Base-by-base conservation (phyloP, 352 stramenopile genomes). In the Elongisporangium anandrum region DNA sequence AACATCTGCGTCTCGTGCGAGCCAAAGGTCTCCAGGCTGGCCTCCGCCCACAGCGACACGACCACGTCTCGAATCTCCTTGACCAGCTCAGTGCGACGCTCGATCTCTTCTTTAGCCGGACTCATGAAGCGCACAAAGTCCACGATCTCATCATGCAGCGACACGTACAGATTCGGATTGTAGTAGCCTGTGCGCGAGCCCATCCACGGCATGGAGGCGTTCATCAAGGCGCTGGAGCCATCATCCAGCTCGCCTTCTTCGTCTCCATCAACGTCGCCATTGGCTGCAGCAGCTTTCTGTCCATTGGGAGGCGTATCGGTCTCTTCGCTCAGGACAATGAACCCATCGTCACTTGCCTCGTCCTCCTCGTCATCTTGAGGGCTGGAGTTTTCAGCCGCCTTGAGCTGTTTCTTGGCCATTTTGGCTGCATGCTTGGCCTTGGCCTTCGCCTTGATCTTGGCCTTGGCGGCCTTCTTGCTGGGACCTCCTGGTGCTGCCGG, bases 131-230 rank as follows among this genome's bases (percentile, higher is more conserved):
- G 74, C 38, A 90, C 81, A 87, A 99, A 99, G 55, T 96, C 84
- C 56, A 98, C 87, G 65, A 99, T 97, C 81, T 99, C 96, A 59
- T 99, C 94, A 70, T 99, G 96, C 9, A 99, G 73, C 60, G 77
- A 81, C 41, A 96, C 69, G 52, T 98, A 94, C 26, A 93, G 65
- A 50, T 94, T 94, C 34, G 57, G 62, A 57, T 80, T 59, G 47
- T 65, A 73, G 58, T 91, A 94, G 5, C 80, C 73, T 47, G 64
- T 71, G 60, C 77, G 71, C 15, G 83, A 60, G 4, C 67, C 60
- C 81, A 92, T 94, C 85, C 85, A 94, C 7, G 81, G 85, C 58
- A 81, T 72, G 2, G 34, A 61, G n/a, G 84, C 79, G 29, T 79
- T 68, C 64, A 73, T 73, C 38, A 84, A 21, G 1, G 55, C 69